phyloP scores from a whole-genome alignment of 805 yeast genomes.

The Candida morakotiae region DNA sequence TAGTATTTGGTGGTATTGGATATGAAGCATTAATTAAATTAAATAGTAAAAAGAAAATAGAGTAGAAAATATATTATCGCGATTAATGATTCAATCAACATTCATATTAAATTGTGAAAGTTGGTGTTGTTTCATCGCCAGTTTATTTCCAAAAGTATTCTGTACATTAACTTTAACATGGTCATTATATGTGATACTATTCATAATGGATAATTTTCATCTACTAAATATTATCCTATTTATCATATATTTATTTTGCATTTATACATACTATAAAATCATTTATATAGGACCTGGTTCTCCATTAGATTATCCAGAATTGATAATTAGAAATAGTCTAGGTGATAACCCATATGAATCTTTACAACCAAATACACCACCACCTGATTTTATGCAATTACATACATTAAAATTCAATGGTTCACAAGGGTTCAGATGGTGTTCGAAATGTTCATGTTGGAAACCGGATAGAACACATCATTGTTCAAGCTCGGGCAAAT shows the following conservation, averaged over 20 bases:
- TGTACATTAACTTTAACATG: slow-evolving; percentile 43
- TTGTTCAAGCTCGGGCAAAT: slow-evolving; percentile 45
- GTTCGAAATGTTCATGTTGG: slow-evolving; percentile 52
- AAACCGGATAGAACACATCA: slow-evolving; percentile 60
- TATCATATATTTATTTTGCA: slow-evolving; percentile 28
- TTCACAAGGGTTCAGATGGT: slow-evolving; percentile 54
- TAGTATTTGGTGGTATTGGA: slow-evolving; percentile 84
- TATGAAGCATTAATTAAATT: slow-evolving; percentile 58
- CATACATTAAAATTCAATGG: slow-evolving; percentile 42
- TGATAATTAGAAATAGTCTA: slow-evolving; percentile 28
- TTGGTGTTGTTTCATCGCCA: slow-evolving; percentile 11
- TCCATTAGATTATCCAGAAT: slow-evolving; percentile 52
- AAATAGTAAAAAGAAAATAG: slow-evolving; percentile 10
- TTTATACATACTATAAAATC: slow-evolving; percentile 52
- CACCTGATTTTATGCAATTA: slow-evolving; percentile 33
- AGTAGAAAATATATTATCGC: background rate
- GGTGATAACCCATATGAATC: slow-evolving; percentile 14
- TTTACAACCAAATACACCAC: slow-evolving; percentile 9
- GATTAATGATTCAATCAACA: slow-evolving; percentile 8
- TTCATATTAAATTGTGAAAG: background rate
- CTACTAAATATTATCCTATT: slow-evolving; percentile 20
- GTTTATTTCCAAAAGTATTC: slow-evolving; percentile 46
- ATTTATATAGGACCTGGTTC: slow-evolving; percentile 61
- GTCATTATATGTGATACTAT: slow-evolving; percentile 39
- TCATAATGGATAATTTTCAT: slow-evolving; percentile 12